Base-by-base conservation (phyloP, 1,139 yeast genomes). In the Yarrowia galli region DNA sequence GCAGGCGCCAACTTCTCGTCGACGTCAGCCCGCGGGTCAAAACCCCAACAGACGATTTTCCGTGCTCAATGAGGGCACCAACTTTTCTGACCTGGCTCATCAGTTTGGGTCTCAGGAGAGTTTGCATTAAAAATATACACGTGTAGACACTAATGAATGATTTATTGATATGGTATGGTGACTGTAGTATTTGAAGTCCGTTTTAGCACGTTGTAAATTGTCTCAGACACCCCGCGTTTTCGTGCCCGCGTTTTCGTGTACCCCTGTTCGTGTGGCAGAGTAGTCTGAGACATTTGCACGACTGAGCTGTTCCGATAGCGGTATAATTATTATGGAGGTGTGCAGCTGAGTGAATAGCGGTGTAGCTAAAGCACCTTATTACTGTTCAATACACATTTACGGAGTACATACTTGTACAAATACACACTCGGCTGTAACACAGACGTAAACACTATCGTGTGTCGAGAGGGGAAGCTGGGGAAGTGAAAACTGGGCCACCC, bases 41-140 rank as follows among this genome's bases (percentile, higher is more conserved):
- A 61, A 61, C 36, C 56, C 66, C 56, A 61, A 61, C 56, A 46
- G 66, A 38, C 54, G 66, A 35, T 46, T 61, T 48, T 61, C 66
- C 18, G 66, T 61, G 43, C 56, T 61, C 64, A 58, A 42, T 10
- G 64, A 58, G 46, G 64, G 64, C 64, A 58, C 64, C 51, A 58
- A 43, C 51, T 58, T 58, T 43, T 58, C 64, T 16, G 64, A 32
- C 64, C 64, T 58, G 22, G 51, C 64, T 43, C 64, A 58, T 43
- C 49, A 58, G 64, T 58, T 58, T 12, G 64, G 64, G 51, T 58
- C 64, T 16, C 64, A 58, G 51, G 64, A 58, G 51, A 58, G 42
- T 43, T 58, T 58, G 64, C 64, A 58, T 58, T 58, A 43, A 58
- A 22, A 54, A 40, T 54, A 54, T 54, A 25, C 46, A 54, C 61